phyloP scores from a whole-genome alignment of 257 asterid species.

The Petunia secreta region DNA sequence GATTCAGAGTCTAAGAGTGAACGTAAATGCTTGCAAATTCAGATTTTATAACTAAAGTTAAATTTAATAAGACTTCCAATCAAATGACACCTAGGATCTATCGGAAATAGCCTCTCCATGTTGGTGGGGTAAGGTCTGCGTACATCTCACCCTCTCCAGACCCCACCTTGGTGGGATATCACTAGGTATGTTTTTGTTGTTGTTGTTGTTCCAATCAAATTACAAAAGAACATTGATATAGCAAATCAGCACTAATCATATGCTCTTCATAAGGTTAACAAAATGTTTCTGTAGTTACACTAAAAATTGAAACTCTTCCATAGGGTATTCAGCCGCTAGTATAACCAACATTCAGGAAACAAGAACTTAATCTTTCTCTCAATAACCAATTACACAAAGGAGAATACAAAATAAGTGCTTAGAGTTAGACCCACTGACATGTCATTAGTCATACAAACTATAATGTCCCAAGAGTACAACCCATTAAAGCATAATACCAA shows the following conservation, averaged over 20 bases:
- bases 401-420: neutral
- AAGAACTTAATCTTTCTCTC: neutral
- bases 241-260: neutral
- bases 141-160: no score
- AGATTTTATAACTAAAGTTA: slow-evolving; percentile 7
- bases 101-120: no score
- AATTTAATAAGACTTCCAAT: neutral
- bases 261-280: neutral
- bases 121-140: no score
- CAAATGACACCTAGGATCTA: neutral
- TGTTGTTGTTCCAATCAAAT: neutral
- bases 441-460: slow-evolving; percentile 16
- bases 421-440: neutral
- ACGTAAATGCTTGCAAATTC: neutral
- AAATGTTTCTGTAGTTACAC: neutral
- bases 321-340: neutral
- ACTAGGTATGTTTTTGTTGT: no score
- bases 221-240: neutral
- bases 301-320: neutral
- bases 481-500: neutral
- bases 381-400: neutral
- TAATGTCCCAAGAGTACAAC: neutral
- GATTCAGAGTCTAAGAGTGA: neutral
- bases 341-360: slow-evolving; percentile 10
- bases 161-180: no score